Evolutionary conservation across 176 grass and related monocot species (phyloP).

Genomic region (Zoysia japonica): DNA sequence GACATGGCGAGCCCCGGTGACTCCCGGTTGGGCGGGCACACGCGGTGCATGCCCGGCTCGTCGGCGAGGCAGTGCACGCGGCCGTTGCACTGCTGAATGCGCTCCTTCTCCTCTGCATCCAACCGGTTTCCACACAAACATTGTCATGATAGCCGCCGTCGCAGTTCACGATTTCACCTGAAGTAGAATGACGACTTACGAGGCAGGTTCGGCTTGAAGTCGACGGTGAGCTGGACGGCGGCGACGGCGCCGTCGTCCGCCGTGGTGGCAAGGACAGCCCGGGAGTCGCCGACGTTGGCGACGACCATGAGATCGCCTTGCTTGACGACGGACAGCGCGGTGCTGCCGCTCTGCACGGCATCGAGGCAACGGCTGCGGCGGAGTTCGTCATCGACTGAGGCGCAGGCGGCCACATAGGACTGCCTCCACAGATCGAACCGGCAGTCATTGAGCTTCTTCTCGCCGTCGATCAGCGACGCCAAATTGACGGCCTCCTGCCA

Average conservation of each 20-base stretch:
- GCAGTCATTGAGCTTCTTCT: conserved; percentile 52
- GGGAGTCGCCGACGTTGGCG: conserved; percentile 90
- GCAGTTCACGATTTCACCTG: neutral
- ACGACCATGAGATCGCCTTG: conserved; percentile 72
- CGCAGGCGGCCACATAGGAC: conserved; percentile 53
- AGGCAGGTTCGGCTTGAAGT: conserved; percentile 89
- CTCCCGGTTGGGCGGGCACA: conserved; percentile 70
- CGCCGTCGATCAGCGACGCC: conserved; percentile 56
- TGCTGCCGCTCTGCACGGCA: conserved; percentile 71
- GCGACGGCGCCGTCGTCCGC: conserved; percentile 48
- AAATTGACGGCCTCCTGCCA: conserved; percentile 77
- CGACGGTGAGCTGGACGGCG: conserved; percentile 78
- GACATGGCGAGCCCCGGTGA: conserved; percentile 91
- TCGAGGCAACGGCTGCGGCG: conserved; percentile 55
- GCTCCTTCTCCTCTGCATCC: conserved; percentile 66
- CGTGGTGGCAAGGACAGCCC: conserved; percentile 65
- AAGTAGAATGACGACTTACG: conserved; percentile 42
- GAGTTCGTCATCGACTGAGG: conserved; percentile 77
- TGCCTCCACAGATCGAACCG: conserved; percentile 74
- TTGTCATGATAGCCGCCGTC: too few species aligned
- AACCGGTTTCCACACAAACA: neutral
- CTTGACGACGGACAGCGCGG: conserved; percentile 77
- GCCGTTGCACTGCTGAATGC: conserved; percentile 79
- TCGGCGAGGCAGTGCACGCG: conserved; percentile 61
- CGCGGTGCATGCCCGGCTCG: conserved; percentile 81